Percentiles rank a stretch among this genome's conserved stretches.
These are phyloP conservation scores for grape (Vitis vinifera) DNA, from an alignment of 164 flowering plant species.

Conservation along the genomic window DNA sequence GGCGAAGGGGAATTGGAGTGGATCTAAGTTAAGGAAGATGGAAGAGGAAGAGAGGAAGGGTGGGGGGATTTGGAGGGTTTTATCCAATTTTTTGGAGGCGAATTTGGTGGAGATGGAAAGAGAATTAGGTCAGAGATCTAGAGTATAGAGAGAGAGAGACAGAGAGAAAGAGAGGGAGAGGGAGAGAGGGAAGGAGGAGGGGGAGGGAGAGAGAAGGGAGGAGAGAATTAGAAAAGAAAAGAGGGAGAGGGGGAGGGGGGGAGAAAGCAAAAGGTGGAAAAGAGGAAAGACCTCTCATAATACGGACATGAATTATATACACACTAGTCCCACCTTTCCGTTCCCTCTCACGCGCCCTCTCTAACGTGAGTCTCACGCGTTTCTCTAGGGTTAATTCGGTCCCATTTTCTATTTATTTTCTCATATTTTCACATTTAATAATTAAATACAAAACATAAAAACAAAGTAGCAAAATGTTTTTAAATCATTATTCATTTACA, in stretches of 20 bases:
- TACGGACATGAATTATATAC: constrained; percentile 41
- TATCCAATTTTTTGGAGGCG: too few species aligned
- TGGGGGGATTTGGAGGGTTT: constrained; percentile 6
- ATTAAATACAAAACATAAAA: too few species aligned
- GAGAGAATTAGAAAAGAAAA: constrained; percentile 15
- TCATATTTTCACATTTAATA: too few species aligned
- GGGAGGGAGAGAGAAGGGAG: constrained; percentile 1
- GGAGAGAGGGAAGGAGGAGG: neutral
- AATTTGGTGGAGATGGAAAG: constrained; percentile 1
- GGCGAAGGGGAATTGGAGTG: too few species aligned
- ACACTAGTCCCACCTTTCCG: constrained; percentile 24
- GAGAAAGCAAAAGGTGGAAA: constrained; percentile 28
- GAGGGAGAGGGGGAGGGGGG: constrained; percentile 13
- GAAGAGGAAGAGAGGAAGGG: constrained; percentile 15
- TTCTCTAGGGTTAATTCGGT: neutral
- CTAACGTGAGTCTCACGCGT: neutral
- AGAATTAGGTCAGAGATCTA: constrained; percentile 17
- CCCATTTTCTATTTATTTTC: neutral
- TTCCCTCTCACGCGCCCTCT: constrained; percentile 21
- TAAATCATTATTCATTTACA: too few species aligned
- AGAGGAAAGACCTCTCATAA: constrained; percentile 30
- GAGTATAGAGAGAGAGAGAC: constrained; percentile 1
- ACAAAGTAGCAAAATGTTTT: too few species aligned
- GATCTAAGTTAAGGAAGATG: too few species aligned
- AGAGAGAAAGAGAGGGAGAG: constrained; percentile 5